Percentiles rank a stretch among this genome's conserved stretches.
These are phyloP conservation scores for Leptographium galeiforme DNA, from an alignment of 2,329 filamentous ascomycete species.

Conservation along the genomic window DNA sequence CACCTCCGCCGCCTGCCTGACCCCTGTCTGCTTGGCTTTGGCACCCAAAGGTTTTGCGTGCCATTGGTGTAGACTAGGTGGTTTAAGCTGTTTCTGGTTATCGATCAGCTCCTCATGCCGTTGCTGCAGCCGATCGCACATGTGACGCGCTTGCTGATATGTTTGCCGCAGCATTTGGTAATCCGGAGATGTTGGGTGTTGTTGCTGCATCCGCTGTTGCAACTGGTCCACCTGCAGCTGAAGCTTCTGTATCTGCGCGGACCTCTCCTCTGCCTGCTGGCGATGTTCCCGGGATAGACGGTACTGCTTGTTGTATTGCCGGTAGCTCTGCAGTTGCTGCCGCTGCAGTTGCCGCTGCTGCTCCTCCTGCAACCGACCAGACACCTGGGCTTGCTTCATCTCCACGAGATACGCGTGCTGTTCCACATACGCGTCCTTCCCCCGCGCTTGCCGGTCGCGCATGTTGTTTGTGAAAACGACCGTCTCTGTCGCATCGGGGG, in stretches of 20 bases:
- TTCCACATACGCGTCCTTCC: constrained; percentile 33
- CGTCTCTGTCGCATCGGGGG: background rate
- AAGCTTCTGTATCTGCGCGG: background rate
- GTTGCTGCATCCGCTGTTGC: background rate
- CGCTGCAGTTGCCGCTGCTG: background rate
- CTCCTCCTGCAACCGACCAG: background rate
- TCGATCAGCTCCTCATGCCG: too few species aligned
- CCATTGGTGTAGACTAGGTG: too few species aligned
- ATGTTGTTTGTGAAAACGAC: constrained; percentile 31
- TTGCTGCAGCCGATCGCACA: background rate
- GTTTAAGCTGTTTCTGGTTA: too few species aligned
- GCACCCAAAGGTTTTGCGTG: too few species aligned
- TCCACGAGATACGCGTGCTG: background rate
- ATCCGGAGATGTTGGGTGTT: background rate
- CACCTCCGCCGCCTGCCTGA: too few species aligned
- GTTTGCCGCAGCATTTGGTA: background rate
- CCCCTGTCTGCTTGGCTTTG: too few species aligned
- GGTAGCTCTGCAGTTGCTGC: background rate
- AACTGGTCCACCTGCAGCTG: background rate
- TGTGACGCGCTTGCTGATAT: background rate
- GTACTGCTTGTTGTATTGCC: background rate
- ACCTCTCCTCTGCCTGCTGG: too few species aligned
- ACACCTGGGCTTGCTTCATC: background rate
- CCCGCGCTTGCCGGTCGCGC: constrained; percentile 45
- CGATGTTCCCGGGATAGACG: background rate